Base-by-base conservation (phyloP, 257 asterid genomes). In the Galeopsis tetrahit region DNA sequence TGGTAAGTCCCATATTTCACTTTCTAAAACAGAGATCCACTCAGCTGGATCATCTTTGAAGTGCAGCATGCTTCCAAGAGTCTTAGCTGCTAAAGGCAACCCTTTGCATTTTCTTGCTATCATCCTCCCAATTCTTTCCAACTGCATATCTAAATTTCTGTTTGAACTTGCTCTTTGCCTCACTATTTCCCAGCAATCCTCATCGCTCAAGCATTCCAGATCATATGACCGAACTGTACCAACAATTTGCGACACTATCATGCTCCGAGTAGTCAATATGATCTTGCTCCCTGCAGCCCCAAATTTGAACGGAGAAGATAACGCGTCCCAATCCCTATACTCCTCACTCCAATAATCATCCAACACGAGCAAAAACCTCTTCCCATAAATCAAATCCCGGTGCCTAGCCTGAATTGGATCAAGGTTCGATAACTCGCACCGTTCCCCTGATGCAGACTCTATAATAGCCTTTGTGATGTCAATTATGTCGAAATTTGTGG, bases 321-420 rank as follows among this genome's bases (percentile, higher is more conserved):
- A 70, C 6, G 53, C 10, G 28, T 80, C 76, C 89, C 85, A 80
- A 31, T 79, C 72, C 11, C 11, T 39, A 21, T 68, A 43, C 9
- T 67, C 65, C 71, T 84, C 89, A 28, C 77, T 77, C 86, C 82
- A 81, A 13, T 77, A 80, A 57, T 80, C 79, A 73, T 80, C 82
- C 35, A 75, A 59, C 44, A 82, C 82, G 36, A 82, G 82, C 33
- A 82, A 75, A 42, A 80, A 83, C 21, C 33, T 79, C 73, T 46
- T 48, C 32, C 72, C 74, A 10, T 7, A 5, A 10, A 83, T 72
- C 57, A 77, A 17, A 13, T 63, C 46, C 13, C 49, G 71, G 21
- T 76, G 75, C 10, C 43, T 9, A 35, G 63, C 56, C 35, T 80
- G 84, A 76, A 80, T 5, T 6, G 71, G 66, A 65, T 76, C 74